Evolutionary conservation across 176 grass and related monocot genomes (phyloP).

Genomic region (Olyra latifolia): DNA sequence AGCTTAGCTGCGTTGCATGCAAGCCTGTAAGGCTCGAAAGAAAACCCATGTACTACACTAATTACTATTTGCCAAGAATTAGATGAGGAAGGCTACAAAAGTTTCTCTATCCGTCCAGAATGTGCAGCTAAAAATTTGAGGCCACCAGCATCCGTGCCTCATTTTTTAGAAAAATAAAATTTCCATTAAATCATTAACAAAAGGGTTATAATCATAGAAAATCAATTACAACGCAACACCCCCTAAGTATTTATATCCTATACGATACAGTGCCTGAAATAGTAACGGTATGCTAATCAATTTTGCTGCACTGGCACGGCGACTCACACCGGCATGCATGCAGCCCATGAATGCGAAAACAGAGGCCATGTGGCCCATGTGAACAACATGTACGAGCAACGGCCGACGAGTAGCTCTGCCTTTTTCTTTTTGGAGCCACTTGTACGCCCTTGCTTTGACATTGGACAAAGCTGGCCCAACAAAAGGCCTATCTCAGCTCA

Average conservation of each 20-base stretch:
- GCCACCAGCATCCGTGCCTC: not conserved
- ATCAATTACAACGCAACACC: too few relatives aligned
- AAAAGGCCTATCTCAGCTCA: not conserved
- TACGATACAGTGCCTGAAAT: too few relatives aligned
- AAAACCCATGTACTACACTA: too few relatives aligned
- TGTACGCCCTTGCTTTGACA: not conserved
- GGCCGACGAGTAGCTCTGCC: too few relatives aligned
- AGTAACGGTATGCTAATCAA: too few relatives aligned
- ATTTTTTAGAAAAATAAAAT: too few relatives aligned
- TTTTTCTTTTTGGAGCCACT: too few relatives aligned
- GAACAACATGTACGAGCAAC: not conserved
- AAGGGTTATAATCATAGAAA: too few relatives aligned
- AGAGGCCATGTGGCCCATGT: not conserved
- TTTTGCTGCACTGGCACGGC: conserved; percentile 13
- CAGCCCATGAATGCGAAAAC: conserved; percentile 32
- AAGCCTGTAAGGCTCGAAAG: too few relatives aligned
- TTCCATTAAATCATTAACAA: too few relatives aligned
- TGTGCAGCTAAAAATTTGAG: not conserved
- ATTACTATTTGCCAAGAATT: not conserved
- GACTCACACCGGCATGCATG: conserved; percentile 16
- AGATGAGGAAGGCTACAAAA: not conserved
- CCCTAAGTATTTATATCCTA: too few relatives aligned
- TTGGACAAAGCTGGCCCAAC: too few relatives aligned
- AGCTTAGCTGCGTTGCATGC: not conserved
- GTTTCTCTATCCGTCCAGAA: not conserved